Percentiles rank a stretch among this genome's conserved stretches.
phyloP scores from a whole-genome alignment of 176 grass and related monocot species.

The Oryza meyeriana region DNA sequence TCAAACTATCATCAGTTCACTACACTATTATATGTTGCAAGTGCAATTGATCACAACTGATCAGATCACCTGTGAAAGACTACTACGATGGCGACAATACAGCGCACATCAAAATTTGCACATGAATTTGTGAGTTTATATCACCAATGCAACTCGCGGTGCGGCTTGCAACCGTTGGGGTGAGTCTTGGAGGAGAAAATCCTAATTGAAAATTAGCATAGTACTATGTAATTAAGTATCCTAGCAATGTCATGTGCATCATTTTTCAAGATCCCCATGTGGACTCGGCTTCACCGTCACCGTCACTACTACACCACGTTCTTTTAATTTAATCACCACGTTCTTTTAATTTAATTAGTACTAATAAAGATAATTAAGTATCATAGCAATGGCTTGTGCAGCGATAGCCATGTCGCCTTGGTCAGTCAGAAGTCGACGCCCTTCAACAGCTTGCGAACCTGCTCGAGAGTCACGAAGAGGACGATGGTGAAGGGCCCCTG shows the following conservation, averaged over 20 bases:
- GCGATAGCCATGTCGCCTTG: neutral
- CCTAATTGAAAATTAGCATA: neutral
- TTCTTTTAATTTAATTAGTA: too few relatives aligned
- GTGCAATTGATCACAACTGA: neutral
- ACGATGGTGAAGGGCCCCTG: slow-evolving; percentile 96
- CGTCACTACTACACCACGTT: too few relatives aligned
- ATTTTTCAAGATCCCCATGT: too few relatives aligned
- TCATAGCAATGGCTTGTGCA: neutral
- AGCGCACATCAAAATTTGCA: neutral
- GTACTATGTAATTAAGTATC: neutral
- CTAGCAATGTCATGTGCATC: neutral
- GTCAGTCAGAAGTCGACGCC: slow-evolving; percentile 62
- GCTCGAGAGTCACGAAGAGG: slow-evolving; percentile 95
- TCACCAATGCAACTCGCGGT: neutral
- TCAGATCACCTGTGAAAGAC: neutral
- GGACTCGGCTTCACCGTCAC: too few relatives aligned
- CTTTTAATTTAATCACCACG: too few relatives aligned
- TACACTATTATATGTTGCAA: neutral
- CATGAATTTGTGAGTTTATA: neutral
- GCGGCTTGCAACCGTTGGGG: neutral
- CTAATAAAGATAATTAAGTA: neutral
- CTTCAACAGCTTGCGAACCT: slow-evolving; percentile 89
- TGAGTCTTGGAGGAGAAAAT: neutral
- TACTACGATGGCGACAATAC: neutral
- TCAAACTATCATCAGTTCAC: neutral